phyloP scores from a whole-genome alignment of 1,139 yeast genomes.

The Meyerozyma guilliermondii region DNA sequence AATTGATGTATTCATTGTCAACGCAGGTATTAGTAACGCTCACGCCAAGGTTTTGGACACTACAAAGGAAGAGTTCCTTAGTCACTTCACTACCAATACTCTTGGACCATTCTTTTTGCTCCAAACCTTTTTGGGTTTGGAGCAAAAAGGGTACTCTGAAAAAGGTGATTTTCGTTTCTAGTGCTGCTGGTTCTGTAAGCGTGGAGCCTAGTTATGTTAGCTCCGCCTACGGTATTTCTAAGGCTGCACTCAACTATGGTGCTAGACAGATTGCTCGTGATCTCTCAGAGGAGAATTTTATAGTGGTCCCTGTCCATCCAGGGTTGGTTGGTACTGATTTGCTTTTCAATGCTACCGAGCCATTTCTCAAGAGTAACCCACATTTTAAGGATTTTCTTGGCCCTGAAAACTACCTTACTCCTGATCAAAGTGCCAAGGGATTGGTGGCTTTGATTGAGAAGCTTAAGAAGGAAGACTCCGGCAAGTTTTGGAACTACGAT shows the following conservation, averaged over 20 bases:
- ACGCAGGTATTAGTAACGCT: constrained; percentile 3
- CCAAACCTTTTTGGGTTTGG: constrained; percentile 3
- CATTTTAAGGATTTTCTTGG: background rate
- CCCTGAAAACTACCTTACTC: constrained; percentile 3
- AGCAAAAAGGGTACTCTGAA: constrained; percentile 16
- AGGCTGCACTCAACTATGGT: constrained; percentile 27
- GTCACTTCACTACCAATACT: background rate
- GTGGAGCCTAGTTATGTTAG: background rate
- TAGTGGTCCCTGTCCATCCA: constrained; percentile 21
- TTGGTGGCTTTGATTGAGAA: constrained; percentile 4
- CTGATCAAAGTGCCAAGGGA: constrained; percentile 7
- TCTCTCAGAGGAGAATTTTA: constrained; percentile 13
- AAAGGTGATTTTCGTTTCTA: constrained; percentile 6
- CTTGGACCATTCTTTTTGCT: background rate
- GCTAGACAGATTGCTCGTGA: constrained; percentile 17
- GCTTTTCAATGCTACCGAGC: constrained; percentile 6
- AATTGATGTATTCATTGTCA: constrained; percentile 4
- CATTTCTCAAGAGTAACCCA: background rate
- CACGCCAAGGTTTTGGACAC: background rate
- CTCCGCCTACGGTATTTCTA: constrained; percentile 27
- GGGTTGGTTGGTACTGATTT: constrained; percentile 26
- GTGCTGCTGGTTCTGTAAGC: background rate
- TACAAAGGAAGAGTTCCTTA: background rate
- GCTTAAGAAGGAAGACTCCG: constrained; percentile 4
- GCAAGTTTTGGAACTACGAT: constrained; percentile 9